phyloP scores from a whole-genome alignment of 148 eudicot genomes.

The Vaccinium darrowii region DNA sequence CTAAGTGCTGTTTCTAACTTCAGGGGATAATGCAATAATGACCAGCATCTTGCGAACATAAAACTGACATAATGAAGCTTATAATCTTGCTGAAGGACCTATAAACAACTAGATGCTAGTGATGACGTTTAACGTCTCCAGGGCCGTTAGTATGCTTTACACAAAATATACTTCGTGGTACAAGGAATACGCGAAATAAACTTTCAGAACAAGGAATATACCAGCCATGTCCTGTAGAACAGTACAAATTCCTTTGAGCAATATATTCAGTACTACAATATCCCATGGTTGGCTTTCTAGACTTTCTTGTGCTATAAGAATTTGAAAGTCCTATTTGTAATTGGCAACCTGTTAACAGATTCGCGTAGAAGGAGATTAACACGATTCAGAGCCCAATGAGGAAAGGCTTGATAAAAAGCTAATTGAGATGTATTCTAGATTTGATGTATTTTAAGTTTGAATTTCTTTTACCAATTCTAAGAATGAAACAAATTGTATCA shows the following conservation, averaged over 20 bases:
- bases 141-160: too few species aligned
- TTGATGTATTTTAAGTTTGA: not conserved
- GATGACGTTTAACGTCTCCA: not conserved
- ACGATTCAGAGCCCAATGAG: not conserved
- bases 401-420: not conserved
- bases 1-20: not conserved
- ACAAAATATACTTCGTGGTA: not conserved
- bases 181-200: not conserved
- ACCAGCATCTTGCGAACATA: not conserved
- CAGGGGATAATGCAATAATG: not conserved
- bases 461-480: not conserved
- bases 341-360: not conserved
- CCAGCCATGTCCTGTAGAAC: slow-evolving; percentile 6
- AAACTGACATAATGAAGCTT: not conserved
- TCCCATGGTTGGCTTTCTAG: not conserved
- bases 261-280: not conserved
- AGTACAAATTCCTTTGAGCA: not conserved
- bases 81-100: not conserved
- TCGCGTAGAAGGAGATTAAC: not conserved
- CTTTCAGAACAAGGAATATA: not conserved
- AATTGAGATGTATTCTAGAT: not conserved
- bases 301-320: not conserved
- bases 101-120: not conserved
- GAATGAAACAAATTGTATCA: not conserved
- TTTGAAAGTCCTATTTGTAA: not conserved